Base-by-base conservation (phyloP, 345 rosid genomes). In the rapeseed (Brassica napus) region DNA sequence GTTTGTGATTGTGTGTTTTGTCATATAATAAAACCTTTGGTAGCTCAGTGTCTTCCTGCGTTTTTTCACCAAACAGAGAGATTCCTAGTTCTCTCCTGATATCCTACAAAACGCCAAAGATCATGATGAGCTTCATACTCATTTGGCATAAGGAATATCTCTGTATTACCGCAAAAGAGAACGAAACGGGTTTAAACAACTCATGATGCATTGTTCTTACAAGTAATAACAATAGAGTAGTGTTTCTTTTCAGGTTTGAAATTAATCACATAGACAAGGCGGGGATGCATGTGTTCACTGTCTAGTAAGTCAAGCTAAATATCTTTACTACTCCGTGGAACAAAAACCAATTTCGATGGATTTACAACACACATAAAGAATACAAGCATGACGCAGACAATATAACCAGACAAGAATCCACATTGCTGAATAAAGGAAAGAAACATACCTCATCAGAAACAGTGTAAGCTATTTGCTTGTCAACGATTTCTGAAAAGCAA, bases 11-110 rank as follows among this genome's bases (percentile, higher is more conserved):
- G 4, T 69, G 59, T 35, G 42, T 66, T 1, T 21, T 66, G 26
- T 6, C 7, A 54, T 15, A 6, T 32, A 64, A n/a, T 8, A 49
- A 18, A 73, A 79, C 82, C 82, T 79, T 79, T 73, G 82, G 82
- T 16, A 79, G 71, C 54, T 79, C 71, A 12, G 69, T 11, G 0
- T 79, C 82, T 68, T 60, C 78, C 28, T 79, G 82, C 0, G 69
- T 52, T 28, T 74, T 74, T 68, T 72, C 75, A 68, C 49, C 80
- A 37, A 69, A 79, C 21, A 73, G 26, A n/a, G 81, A 76, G 37
- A 76, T 75, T 54, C 81, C 82, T 35, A 79, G 9, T 68, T 79
- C 78, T 68, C 82, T 79, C 52, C 82, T 74, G 24, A 74, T 79
- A 79, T 79, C 82, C 82, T 79, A 26, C 2, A 49, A 57, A 55